phyloP scores from a whole-genome alignment of 106 monocot species.

The Dendrobium chrysotoxum region DNA sequence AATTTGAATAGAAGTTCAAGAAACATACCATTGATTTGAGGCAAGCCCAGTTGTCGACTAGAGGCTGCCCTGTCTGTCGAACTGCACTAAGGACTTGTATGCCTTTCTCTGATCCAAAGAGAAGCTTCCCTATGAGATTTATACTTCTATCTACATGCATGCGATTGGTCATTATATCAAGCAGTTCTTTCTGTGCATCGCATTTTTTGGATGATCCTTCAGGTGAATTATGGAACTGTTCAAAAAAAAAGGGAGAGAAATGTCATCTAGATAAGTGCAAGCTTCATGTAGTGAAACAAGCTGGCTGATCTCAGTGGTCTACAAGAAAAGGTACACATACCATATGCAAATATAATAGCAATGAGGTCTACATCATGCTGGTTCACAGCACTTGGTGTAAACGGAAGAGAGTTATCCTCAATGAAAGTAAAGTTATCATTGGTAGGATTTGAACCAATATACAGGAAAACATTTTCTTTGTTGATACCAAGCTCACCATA shows the following conservation, averaged over 20 bases:
- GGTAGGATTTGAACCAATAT: slow-evolving; percentile 81
- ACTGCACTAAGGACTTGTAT: slow-evolving; percentile 37
- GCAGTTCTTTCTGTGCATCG: slow-evolving; percentile 48
- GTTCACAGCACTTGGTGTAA: slow-evolving; percentile 50
- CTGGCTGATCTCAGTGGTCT: too few relatives aligned
- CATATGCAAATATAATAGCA: not conserved
- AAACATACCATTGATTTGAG: slow-evolving; percentile 66
- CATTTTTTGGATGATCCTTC: slow-evolving; percentile 51
- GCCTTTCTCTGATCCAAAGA: slow-evolving; percentile 65
- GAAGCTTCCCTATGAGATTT: slow-evolving; percentile 60
- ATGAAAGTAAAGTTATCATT: slow-evolving; percentile 73
- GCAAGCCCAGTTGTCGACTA: slow-evolving; percentile 90
- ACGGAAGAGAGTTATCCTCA: slow-evolving; percentile 54
- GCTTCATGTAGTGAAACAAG: not conserved
- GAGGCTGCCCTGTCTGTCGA: slow-evolving; percentile 46
- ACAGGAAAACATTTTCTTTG: slow-evolving; percentile 36
- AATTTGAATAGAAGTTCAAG: too few relatives aligned
- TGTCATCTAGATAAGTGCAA: not conserved
- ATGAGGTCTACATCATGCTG: slow-evolving; percentile 91
- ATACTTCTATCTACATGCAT: slow-evolving; percentile 78
- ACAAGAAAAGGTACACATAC: too few relatives aligned
- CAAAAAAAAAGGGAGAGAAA: not conserved
- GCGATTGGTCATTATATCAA: slow-evolving; percentile 67
- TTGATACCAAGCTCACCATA: slow-evolving; percentile 59
- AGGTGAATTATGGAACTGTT: slow-evolving; percentile 42